phyloP scores from a whole-genome alignment of 495 filamentous ascomycete species.

The Cercophora newfieldiana region DNA sequence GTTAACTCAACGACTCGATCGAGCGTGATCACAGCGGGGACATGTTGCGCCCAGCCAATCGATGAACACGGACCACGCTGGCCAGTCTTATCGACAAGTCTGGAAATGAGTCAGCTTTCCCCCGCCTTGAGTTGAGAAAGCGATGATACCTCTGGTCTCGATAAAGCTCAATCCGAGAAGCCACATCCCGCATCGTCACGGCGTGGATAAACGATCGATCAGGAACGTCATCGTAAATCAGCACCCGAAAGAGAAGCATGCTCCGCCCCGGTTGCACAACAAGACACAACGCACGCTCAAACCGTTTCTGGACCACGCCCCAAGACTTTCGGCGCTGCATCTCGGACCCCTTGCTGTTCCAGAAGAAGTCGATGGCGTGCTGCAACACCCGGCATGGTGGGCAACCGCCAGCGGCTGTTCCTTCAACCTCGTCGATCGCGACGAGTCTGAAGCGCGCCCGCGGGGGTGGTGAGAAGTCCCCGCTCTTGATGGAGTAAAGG shows the following conservation, averaged over 20 bases:
- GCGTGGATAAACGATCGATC: slow-evolving; percentile 12
- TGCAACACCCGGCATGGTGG: slow-evolving; percentile 9
- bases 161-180: slow-evolving; percentile 21
- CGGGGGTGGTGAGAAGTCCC: background rate
- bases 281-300: slow-evolving; percentile 4
- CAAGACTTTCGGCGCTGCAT: background rate
- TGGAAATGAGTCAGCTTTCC: background rate
- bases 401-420: slow-evolving; percentile 10
- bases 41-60: slow-evolving; percentile 13
- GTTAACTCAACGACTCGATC: slow-evolving; percentile 13
- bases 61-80: background rate
- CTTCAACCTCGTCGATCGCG: background rate
- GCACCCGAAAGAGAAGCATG: slow-evolving; percentile 12
- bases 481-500: background rate
- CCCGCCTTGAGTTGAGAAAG: background rate
- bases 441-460: slow-evolving; percentile 9
- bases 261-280: slow-evolving; percentile 13
- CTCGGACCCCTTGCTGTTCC: slow-evolving; percentile 2
- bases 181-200: slow-evolving; percentile 13
- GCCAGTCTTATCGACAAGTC: background rate
- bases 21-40: slow-evolving; percentile 12
- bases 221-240: slow-evolving; percentile 12
- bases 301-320: background rate
- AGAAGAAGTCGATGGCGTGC: slow-evolving; percentile 15
- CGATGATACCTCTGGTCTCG: background rate